Evolutionary conservation across 257 asterid species (phyloP), one percentile per base, ranked within the genome.

Genomic region (Primulina huaijiensis): DNA sequence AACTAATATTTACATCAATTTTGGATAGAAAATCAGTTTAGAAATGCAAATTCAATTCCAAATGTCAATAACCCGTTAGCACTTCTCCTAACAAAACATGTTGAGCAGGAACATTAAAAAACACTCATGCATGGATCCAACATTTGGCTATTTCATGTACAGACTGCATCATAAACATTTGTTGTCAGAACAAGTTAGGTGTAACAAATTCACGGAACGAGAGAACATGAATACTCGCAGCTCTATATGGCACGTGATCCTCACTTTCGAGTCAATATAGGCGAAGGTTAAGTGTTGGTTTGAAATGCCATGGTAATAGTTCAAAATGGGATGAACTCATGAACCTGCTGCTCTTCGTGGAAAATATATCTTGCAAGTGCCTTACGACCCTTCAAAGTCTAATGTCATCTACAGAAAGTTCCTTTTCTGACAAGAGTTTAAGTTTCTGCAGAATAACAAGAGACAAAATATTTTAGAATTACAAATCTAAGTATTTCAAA

Each of bases 391-490:
- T 73, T 85, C 83, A 80, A 37, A 83, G 55, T 69, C 79, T 74
- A 34, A 77, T 72, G 74, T 69, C 72, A 69, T 86, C 88, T 71
- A 74, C 40, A 8, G 86, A 73, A 57, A 81, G 78, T 46, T 87
- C 90, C 60, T 78, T 79, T 71, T 79, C 86, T 2, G 95, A 89
- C 67, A 93, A 79, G 83, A 81, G 79, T 89, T 90, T 93, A 69
- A 93, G 88, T 82, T 93, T 93, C 99, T 93, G 92, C 76, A 70
- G 23, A 68, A 76, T 43, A 72, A 64, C 73, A 81, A 20, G 62
- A 71, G 56, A 58, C 23, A 53, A 57, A 31, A 35, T 46, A 66
- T 40, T 23, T 20, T 38, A 30, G 23, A 77, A 2, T 64, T 53
- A 50, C 30, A 30, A 14, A 3, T 43, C 53, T 11, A 29, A 65